phyloP scores from a whole-genome alignment of 495 filamentous ascomycete species.

The Penicillium steckii region DNA sequence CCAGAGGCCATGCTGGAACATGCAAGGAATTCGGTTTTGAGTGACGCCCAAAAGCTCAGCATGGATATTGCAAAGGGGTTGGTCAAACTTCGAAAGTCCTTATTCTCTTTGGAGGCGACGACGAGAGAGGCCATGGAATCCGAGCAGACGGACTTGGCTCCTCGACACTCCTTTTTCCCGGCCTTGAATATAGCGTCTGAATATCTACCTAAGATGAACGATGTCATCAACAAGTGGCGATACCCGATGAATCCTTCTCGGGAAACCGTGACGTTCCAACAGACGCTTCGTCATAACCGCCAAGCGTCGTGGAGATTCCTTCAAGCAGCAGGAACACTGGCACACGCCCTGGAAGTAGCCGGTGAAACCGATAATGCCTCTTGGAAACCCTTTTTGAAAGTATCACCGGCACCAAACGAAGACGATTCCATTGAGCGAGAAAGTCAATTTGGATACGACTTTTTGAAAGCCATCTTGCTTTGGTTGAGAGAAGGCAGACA shows the following conservation, averaged over 20 bases:
- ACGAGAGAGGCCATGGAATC: slow-evolving; percentile 24
- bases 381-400: slow-evolving; percentile 36
- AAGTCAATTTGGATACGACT: slow-evolving; percentile 61
- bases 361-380: slow-evolving; percentile 19
- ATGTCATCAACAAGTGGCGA: slow-evolving; percentile 53
- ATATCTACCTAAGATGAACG: slow-evolving; percentile 54
- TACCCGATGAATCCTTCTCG: slow-evolving; percentile 58
- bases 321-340: slow-evolving; percentile 64
- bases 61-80: slow-evolving; percentile 54
- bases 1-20: slow-evolving; percentile 35
- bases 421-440: slow-evolving; percentile 35
- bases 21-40: slow-evolving; percentile 44
- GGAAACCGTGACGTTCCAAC: slow-evolving; percentile 53
- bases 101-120: slow-evolving; percentile 53
- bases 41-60: slow-evolving; percentile 50
- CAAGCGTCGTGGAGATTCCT: slow-evolving; percentile 62
- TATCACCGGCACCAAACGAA: slow-evolving; percentile 51
- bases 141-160: slow-evolving; percentile 23
- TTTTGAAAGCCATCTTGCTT: slow-evolving; percentile 61
- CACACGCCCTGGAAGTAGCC: slow-evolving; percentile 51
- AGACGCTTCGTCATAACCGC: slow-evolving; percentile 56
- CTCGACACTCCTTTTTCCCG: slow-evolving; percentile 41
- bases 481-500: slow-evolving; percentile 60
- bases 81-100: slow-evolving; percentile 54
- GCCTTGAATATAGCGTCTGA: slow-evolving; percentile 48